Percentiles rank a stretch among this genome's conserved stretches.
These are phyloP conservation scores for Leccinum subtestaceum DNA, from an alignment of 768 basidiomycete genomes.

Conservation along the genomic window DNA sequence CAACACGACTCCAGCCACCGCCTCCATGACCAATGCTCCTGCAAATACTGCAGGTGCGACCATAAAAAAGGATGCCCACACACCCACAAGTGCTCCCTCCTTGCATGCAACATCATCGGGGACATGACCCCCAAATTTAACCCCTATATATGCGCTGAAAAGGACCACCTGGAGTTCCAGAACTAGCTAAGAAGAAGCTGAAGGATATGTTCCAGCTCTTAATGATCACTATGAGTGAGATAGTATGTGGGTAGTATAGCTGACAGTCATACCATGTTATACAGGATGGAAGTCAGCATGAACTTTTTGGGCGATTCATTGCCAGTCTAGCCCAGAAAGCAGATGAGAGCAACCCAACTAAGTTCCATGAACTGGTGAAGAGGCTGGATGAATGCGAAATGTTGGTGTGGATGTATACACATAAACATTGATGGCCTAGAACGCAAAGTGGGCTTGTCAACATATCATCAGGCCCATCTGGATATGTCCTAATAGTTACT, in stretches of 20 bases:
- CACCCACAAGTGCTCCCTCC: not conserved
- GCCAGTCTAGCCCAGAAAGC: not conserved
- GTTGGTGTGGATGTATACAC: conserved; percentile 9
- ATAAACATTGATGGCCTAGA: conserved; percentile 15
- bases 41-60: not conserved
- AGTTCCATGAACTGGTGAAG: conserved; percentile 14
- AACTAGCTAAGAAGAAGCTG: not conserved
- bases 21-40: not conserved
- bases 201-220: conserved; percentile 14
- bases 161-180: not conserved
- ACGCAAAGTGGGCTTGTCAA: conserved; percentile 3
- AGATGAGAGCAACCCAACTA: conserved; percentile 2
- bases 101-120: not conserved
- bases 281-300: not conserved
- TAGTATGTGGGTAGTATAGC: not conserved
- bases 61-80: not conserved
- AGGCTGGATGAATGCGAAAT: conserved; percentile 1
- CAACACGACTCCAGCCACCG: not conserved
- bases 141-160: not conserved
- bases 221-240: conserved; percentile 6
- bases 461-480: conserved; percentile 5
- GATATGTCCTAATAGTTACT: no score
- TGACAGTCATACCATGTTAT: not conserved
- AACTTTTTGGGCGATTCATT: not conserved
- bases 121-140: not conserved